Conservation (phyloP, 768 basidiomycete species). For the Tulasnella sp. region DNA sequence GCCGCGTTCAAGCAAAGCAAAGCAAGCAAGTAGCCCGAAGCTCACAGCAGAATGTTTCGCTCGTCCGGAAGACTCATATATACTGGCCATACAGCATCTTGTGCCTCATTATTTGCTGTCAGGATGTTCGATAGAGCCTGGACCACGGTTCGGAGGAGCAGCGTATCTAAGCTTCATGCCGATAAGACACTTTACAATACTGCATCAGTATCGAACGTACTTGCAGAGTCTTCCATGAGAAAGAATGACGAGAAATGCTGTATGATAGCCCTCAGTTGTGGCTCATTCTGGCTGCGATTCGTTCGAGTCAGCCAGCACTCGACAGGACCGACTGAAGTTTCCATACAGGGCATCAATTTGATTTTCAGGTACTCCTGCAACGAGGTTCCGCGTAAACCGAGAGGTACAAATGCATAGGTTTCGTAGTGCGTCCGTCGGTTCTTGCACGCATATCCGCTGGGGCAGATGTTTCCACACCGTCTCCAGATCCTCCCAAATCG, state of each 20-base stretch:
- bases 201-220: slow-evolving; percentile 29
- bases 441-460: neutral
- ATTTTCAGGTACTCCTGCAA: slow-evolving; percentile 62
- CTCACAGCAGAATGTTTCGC: slow-evolving; percentile 63
- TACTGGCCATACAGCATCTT: slow-evolving; percentile 47
- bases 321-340: slow-evolving; percentile 2
- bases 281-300: slow-evolving; percentile 50
- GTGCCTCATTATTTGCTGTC: slow-evolving; percentile 53
- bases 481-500: neutral
- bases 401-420: slow-evolving; percentile 34
- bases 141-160: slow-evolving; percentile 46
- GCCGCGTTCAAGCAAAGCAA: neutral
- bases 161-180: slow-evolving; percentile 37
- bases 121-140: slow-evolving; percentile 80
- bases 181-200: neutral
- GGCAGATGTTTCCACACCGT: neutral
- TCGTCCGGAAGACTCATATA: slow-evolving; percentile 62
- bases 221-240: slow-evolving; percentile 46
- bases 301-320: neutral
- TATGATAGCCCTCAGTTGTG: slow-evolving; percentile 51
- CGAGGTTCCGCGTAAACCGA: slow-evolving; percentile 74
- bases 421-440: neutral
- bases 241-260: slow-evolving; percentile 70
- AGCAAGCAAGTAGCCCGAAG: slow-evolving; percentile 34
- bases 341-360: slow-evolving; percentile 65